Evolutionary conservation across 345 rosid genomes (phyloP), one percentile per base, ranked within the genome.

Genomic region (Rhodamnia rubescens): DNA sequence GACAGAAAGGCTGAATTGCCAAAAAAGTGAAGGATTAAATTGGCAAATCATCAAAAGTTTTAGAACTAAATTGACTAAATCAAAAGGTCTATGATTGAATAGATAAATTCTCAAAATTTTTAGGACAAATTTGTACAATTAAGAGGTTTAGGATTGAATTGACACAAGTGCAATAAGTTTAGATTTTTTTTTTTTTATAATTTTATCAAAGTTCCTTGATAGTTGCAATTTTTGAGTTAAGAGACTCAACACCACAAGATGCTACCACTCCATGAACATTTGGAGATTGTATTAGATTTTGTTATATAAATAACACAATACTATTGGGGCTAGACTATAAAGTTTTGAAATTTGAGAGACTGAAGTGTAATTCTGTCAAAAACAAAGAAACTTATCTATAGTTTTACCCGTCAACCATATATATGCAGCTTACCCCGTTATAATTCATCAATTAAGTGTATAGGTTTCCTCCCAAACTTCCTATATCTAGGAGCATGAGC

Each of bases 81-180:
- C n/a, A 2, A 58, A 58, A 57, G 13, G 32, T 26, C 4, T 42
- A 42, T 42, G 44, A 42, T 3, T 36, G 40, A 36, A 36, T 36
- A 2, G 40, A 36, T 3, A 36, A 36, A 36, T 36, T 3, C 40
- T 36, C 40, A 36, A 36, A 36, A 36, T 2, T 36, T 36, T 26
- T n/a, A 27, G 1, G 16, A 58, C 2, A 1, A 26, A 58, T 12
- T 58, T 0, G 13, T 2, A n/a, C 1, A 12, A n/a, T 3, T n/a
- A 5, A 6, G n/a, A 58, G 6, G 5, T 58, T n/a, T 58, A n/a
- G 0, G 7, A 58, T 3, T 58, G 44, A 42, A 42, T 42, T 42
- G 44, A 42, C 44, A 42, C 5, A 42, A 42, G 44, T 42, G 4
- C 44, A 42, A 42, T 42, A 42, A 42, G 44, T 42, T 42, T 42